phyloP scores from a whole-genome alignment of 2,329 filamentous ascomycete species.

The Hymenoscyphus occultus region DNA sequence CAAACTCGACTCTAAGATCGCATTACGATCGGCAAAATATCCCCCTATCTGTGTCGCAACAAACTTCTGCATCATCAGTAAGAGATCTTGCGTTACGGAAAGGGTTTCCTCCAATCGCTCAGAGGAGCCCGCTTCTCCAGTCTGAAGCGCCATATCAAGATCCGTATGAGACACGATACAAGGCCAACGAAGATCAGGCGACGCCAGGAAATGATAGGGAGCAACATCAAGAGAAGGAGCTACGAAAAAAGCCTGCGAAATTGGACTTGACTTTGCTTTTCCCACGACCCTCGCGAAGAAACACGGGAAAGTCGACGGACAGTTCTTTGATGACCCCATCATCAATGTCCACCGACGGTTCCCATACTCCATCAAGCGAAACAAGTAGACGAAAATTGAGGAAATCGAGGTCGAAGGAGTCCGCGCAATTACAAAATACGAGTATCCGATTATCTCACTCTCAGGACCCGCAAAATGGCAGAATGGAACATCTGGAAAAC shows the following conservation, averaged over 20 bases:
- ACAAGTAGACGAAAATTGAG: conserved; percentile 24
- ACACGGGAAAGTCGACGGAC: conserved; percentile 19
- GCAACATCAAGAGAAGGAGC: conserved; percentile 16
- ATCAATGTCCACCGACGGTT: conserved; percentile 23
- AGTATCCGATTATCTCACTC: conserved; percentile 28
- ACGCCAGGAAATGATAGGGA: neutral
- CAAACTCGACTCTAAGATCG: conserved; percentile 45
- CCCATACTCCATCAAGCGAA: conserved; percentile 9
- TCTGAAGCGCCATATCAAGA: conserved; percentile 24
- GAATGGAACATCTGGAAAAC: conserved; percentile 19
- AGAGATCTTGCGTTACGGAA: conserved; percentile 40
- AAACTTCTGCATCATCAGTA: conserved; percentile 43
- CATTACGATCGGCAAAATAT: conserved; percentile 45
- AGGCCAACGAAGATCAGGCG: conserved; percentile 11
- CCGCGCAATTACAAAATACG: conserved; percentile 27
- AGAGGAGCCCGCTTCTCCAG: conserved; percentile 29
- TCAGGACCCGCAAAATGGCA: conserved; percentile 18
- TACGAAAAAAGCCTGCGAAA: conserved; percentile 32
- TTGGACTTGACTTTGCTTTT: conserved; percentile 35
- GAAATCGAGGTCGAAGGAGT: conserved; percentile 32
- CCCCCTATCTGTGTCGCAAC: conserved; percentile 41
- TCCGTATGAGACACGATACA: conserved; percentile 25
- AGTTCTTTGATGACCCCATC: conserved; percentile 18
- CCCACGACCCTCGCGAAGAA: conserved; percentile 24
- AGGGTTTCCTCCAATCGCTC: conserved; percentile 34